Base-by-base conservation (phyloP, 1,284 basidiomycete genomes). In the Inonotus hispidus region DNA sequence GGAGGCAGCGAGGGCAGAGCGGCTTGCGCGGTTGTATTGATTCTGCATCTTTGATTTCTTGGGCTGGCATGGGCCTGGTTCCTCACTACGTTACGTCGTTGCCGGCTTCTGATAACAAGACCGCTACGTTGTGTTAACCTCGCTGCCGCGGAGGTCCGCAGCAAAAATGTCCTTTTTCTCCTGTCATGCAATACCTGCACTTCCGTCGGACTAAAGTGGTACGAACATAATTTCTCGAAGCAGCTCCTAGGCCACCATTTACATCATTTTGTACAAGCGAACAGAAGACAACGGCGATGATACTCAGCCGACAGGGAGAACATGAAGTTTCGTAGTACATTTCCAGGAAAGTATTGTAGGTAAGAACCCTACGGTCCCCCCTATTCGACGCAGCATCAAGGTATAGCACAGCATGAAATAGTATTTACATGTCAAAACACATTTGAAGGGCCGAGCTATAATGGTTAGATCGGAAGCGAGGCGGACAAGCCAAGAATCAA, bases 401-500 rank as follows among this genome's bases (percentile, higher is more conserved):
- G 5, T 16, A 37, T 52, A 32, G 50, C 50, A 35, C 29, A 52
- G 50, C 25, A n/a, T 27, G 27, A 25, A 14, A 8, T 29, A 2
- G 4, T 16, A 27, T 19, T 13, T 2, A 52, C 19, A 52, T 49
- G 46, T 49, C 46, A 52, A 8, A n/a, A 6, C 27, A 52, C 7
- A 52, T 52, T 52, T 52, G 16, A 52, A n/a, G 53, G 23, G 21
- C 23, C 32, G n/a, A 21, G n/a, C 41, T 21, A n/a, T 6, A 46
- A 52, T 16, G 57, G 35, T 21, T 58, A 53, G 39, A 39, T 32
- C 39, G 39, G 32, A 32, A 23, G 25, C 6, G 41, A n/a, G 23
- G 7, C 53, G 39, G 19, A 16, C n/a, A 43, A 6, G 19, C n/a
- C n/a, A 6, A 21, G n/a, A 47, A 50, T 77, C 68, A 75, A 64